phyloP scores from a whole-genome alignment of 2,329 filamentous ascomycete genomes.

The Scolecobasidium constrictum region DNA sequence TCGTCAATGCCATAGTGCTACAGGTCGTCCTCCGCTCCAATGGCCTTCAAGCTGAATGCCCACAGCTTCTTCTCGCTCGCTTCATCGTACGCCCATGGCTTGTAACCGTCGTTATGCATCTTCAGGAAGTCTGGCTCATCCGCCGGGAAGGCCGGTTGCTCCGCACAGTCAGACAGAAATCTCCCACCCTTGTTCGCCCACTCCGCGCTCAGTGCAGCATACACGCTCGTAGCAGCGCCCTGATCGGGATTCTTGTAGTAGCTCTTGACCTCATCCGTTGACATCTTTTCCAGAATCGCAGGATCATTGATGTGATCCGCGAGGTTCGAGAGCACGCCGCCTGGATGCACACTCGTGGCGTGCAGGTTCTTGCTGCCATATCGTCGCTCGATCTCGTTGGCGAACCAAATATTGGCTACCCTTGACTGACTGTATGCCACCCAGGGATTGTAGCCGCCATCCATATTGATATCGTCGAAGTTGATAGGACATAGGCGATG shows the following conservation, averaged over 20 bases:
- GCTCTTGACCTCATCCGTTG: neutral
- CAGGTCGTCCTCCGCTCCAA: slow-evolving; percentile 15
- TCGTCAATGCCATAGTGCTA: too few relatives aligned
- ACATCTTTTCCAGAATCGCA: slow-evolving; percentile 10
- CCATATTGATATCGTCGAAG: slow-evolving; percentile 31
- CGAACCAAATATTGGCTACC: slow-evolving; percentile 39
- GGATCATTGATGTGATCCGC: slow-evolving; percentile 3
- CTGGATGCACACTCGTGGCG: slow-evolving; percentile 35
- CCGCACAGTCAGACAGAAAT: slow-evolving; percentile 34
- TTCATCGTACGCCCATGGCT: slow-evolving; percentile 25
- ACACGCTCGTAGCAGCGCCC: slow-evolving; percentile 38
- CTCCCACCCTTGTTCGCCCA: slow-evolving; percentile 37
- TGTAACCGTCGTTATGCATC: slow-evolving; percentile 19
- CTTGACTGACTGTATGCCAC: slow-evolving; percentile 39
- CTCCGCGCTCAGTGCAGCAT: slow-evolving; percentile 30
- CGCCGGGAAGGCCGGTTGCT: slow-evolving; percentile 17
- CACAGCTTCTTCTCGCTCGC: slow-evolving; percentile 31
- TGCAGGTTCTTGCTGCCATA: slow-evolving; percentile 36
- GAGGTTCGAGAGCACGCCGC: slow-evolving; percentile 29
- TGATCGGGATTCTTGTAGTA: slow-evolving; percentile 26
- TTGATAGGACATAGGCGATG: slow-evolving; percentile 26
- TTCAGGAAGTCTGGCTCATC: slow-evolving; percentile 16
- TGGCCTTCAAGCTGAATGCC: slow-evolving; percentile 24
- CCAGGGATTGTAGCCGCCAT: slow-evolving; percentile 23
- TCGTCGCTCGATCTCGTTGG: slow-evolving; percentile 40